Evolutionary conservation across 2,329 filamentous ascomycete species (phyloP).

Genomic region (Graphilbum fragrans): DNA sequence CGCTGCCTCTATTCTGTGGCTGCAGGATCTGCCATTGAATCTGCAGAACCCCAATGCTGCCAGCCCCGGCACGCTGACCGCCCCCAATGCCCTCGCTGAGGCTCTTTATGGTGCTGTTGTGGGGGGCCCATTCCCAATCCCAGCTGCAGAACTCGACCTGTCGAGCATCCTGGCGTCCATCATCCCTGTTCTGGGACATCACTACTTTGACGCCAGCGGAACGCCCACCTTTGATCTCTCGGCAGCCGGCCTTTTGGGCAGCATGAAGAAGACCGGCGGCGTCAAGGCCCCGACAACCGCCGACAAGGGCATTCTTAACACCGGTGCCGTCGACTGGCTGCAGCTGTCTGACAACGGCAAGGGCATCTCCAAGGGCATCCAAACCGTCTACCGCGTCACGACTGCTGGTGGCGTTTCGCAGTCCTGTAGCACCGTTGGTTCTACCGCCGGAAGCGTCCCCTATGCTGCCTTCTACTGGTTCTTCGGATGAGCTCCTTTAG

Average conservation of each 20-base stretch:
- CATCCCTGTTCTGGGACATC: constrained; percentile 43
- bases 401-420: constrained; percentile 38
- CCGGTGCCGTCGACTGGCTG: constrained; percentile 45
- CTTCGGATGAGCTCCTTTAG: constrained; percentile 22
- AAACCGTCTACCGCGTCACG: constrained; percentile 39
- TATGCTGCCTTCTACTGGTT: constrained; percentile 50
- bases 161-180: constrained; percentile 14
- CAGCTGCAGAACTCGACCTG: constrained; percentile 24
- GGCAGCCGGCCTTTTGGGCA: constrained; percentile 25
- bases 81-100: constrained; percentile 16
- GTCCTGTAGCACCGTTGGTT: constrained; percentile 25
- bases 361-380: constrained; percentile 19
- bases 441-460: constrained; percentile 34
- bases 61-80: constrained; percentile 13
- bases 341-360: constrained; percentile 23
- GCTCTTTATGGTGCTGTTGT: constrained; percentile 27
- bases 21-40: constrained; percentile 34
- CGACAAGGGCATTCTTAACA: constrained; percentile 30
- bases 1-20: constrained; percentile 25
- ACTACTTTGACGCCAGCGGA: constrained; percentile 48
- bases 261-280: constrained; percentile 33
- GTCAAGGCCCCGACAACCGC: constrained; percentile 39
- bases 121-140: constrained; percentile 29
- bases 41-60: constrained; percentile 18
- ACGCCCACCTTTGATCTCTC: constrained; percentile 49